Base-by-base conservation (phyloP, 2,329 filamentous ascomycete genomes). In the Ceratocystis eucalypticola region DNA sequence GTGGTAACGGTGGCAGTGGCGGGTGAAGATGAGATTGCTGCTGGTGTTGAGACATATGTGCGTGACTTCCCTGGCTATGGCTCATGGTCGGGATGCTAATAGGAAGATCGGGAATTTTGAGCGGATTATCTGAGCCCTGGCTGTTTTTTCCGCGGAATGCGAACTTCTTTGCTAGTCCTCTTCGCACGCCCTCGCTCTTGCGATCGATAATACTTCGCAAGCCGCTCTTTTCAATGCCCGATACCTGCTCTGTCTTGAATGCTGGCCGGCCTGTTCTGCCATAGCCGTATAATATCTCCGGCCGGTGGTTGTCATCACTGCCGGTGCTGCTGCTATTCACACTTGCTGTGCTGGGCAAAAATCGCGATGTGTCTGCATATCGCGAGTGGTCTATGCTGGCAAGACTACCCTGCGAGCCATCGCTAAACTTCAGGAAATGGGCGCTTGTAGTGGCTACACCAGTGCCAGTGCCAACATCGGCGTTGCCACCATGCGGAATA, bases 161-260 rank as follows among this genome's bases (percentile, higher is more conserved):
- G 69, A 84, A 83, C 0, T 80, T 80, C 67, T 82, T 82, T 12
- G 78, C 79, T 1, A 84, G 72, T 0, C 80, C 80, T 61, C 79
- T 79, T 46, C 82, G 75, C 22, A 84, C 78, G 28, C 76, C 77
- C n/a, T 82, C 80, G 70, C 81, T 84, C 70, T 77, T 81, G 73
- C 80, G 81, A 69, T 84, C 82, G 61, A 84, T 74, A 25, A 76
- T 77, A 57, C 74, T 79, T 59, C 82, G 76, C 62, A 84, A 74
- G 0, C 79, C 80, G 1, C 80, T 83, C 70, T 80, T 81, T 70
- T 83, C 81, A 62, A 84, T 82, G 5, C 78, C 80, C 1, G 79
- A 80, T 0, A 80, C 76, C 53, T 83, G 80, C 33, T 82, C 80
- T 0, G 78, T 77, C 71, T 76, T 77, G 69, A 80, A 72, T 8